Evolutionary conservation across 352 stramenopile genomes (phyloP), one percentile per base, ranked within the genome.

Genomic region (Pythium vanterpoolii): DNA sequence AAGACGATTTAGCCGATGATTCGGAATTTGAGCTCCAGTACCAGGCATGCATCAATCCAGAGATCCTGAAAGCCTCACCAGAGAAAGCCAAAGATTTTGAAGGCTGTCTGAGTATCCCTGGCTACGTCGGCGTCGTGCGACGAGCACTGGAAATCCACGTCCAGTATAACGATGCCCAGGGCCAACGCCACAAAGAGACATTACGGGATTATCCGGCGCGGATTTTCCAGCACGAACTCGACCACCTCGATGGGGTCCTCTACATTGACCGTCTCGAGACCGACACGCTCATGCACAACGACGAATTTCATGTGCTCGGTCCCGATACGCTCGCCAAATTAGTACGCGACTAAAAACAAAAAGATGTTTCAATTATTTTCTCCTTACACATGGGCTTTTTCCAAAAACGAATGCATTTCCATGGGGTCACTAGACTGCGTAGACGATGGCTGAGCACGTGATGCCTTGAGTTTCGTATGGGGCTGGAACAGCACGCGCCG

Each of bases 181-280:
- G 85, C 14, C 64, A 77, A 27, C 55, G 68, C 38, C 62, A 79
- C 23, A 64, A 87, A 38, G 68, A 89, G 59, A 89, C 77, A 18
- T 57, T 94, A 54, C 56, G 51, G 5, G 83, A 88, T 51, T 90
- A 92, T 56, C 81, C 83, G n/a, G 85, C 85, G 34, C 85, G 85
- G 16, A 74, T 94, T 40, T 92, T 94, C 58, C 84, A 94, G 68
- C 84, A 94, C 57, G 84, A 94, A 49, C 64, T 90, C 5, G 82
- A 94, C 65, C 84, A 94, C 23, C 62, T 94, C 18, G 76, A 92
- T 40, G 84, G 84, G 45, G 65, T 92, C 23, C 70, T 94, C 49
- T 91, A 89, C 62, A 61, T 91, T 24, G 79, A 94, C 53, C 77
- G 77, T n/a, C 56, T 91, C 39, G 78, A 90, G 19, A 52, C 74